Evolutionary conservation across 495 filamentous ascomycete species (phyloP).

Genomic region (Massariosphaeria phaeospora): DNA sequence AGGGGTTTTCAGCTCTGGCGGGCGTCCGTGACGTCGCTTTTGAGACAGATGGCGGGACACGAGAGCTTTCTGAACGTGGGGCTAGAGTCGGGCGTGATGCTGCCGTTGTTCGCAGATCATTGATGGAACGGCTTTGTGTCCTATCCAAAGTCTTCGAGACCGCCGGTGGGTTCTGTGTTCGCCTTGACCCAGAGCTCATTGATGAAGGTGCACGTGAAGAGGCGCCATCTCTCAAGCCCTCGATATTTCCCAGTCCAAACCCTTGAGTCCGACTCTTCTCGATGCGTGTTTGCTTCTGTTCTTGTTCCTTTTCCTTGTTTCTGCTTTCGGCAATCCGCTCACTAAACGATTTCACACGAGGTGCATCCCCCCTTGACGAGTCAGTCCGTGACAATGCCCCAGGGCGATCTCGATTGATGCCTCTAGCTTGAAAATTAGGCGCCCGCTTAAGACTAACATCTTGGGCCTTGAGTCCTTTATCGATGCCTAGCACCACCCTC

Average conservation of each 20-base stretch:
- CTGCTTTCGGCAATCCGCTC: conserved; percentile 72
- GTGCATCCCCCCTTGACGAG: conserved; percentile 25
- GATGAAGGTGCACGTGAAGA: conserved; percentile 11
- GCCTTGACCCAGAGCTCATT: conserved; percentile 13
- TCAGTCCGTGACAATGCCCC: conserved; percentile 15
- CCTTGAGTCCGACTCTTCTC: conserved; percentile 59
- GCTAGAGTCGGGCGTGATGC: conserved; percentile 19
- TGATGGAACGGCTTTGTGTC: conserved; percentile 20
- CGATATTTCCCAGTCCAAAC: conserved; percentile 64
- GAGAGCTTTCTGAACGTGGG: conserved; percentile 17
- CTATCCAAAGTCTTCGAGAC: not conserved
- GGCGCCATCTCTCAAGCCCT: conserved; percentile 34
- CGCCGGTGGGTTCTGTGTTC: conserved; percentile 1
- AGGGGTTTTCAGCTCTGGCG: not conserved
- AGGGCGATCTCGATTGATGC: not conserved
- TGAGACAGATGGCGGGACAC: conserved; percentile 11
- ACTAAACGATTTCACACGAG: conserved; percentile 68
- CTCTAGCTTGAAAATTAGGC: conserved; percentile 41
- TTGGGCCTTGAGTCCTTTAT: conserved; percentile 74
- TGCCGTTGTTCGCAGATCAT: not conserved
- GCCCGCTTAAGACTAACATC: conserved; percentile 83
- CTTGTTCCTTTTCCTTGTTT: conserved; percentile 50
- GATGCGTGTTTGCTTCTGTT: conserved; percentile 52
- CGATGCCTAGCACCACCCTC: conserved; percentile 77
- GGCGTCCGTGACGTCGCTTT: conserved; percentile 1